These are phyloP conservation scores for Fraxinus latifolia DNA, from an alignment of 305 asterid species.

Conservation along the genomic window DNA sequence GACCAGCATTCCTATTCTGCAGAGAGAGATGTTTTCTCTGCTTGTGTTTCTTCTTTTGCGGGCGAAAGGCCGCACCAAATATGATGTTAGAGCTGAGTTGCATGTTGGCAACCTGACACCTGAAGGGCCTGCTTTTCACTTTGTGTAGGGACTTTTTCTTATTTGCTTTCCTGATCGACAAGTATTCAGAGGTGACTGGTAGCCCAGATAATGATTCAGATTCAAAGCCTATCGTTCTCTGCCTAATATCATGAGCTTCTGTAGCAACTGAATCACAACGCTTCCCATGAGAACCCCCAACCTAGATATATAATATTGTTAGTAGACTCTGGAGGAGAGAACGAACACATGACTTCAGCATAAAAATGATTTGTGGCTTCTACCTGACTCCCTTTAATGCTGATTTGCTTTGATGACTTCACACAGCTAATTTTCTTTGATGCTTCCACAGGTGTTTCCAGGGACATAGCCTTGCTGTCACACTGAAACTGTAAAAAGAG, in stretches of 20 bases:
- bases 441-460: constrained; percentile 23
- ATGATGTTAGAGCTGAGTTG: constrained; percentile 58
- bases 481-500: constrained; percentile 18
- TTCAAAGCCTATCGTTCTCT: constrained; percentile 4
- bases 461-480: constrained; percentile 18
- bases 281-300: constrained; percentile 26
- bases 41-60: constrained; percentile 45
- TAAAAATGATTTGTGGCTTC: background rate
- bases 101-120: constrained; percentile 36
- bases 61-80: constrained; percentile 46
- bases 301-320: constrained; percentile 34
- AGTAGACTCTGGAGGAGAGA: background rate
- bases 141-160: constrained; percentile 25
- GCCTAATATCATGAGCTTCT: constrained; percentile 24
- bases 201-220: constrained; percentile 1
- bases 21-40: constrained; percentile 27
- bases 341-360: background rate
- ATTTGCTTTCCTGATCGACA: background rate
- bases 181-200: constrained; percentile 22
- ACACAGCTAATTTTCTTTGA: constrained; percentile 6
- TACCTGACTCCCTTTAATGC: constrained; percentile 33
- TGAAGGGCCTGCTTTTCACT: constrained; percentile 50
- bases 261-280: constrained; percentile 13
- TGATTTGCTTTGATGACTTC: constrained; percentile 15
- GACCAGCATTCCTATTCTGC: constrained; percentile 24